Evolutionary conservation across 768 basidiomycete genomes (phyloP).

Genomic region (Heimioporus sp.): DNA sequence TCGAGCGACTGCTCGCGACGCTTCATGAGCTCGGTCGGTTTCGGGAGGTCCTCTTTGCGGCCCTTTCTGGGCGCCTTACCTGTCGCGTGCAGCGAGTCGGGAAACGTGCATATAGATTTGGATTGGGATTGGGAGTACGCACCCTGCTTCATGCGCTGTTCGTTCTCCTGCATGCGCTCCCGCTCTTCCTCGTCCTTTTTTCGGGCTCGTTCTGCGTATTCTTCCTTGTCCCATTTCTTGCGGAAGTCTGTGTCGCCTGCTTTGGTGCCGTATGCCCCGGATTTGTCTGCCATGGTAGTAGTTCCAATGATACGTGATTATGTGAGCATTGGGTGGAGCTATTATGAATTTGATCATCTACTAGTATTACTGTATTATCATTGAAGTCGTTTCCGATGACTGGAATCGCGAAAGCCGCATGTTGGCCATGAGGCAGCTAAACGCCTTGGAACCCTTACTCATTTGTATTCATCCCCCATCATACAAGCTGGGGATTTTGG

Average conservation of each 20-base stretch:
- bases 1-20: conserved; percentile 81
- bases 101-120: neutral
- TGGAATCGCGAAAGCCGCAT: conserved; percentile 6
- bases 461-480: conserved; percentile 3
- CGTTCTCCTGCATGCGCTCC: conserved; percentile 83
- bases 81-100: conserved; percentile 25
- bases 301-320: conserved; percentile 7
- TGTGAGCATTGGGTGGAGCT: too few species aligned
- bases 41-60: conserved; percentile 73
- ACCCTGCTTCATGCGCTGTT: conserved; percentile 85
- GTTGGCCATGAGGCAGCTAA: conserved; percentile 22
- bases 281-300: conserved; percentile 27
- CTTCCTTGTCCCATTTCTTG: conserved; percentile 95
- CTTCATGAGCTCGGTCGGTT: conserved; percentile 92
- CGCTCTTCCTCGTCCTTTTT: conserved; percentile 78
- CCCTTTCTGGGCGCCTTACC: conserved; percentile 81
- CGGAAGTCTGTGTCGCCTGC: conserved; percentile 71
- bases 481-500: neutral
- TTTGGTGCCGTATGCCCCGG: conserved; percentile 37
- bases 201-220: conserved; percentile 80
- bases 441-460: conserved; percentile 5
- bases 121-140: too few species aligned
- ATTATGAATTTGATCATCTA: too few species aligned
- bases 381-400: too few species aligned
- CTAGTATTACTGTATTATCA: too few species aligned